phyloP scores from a whole-genome alignment of 2,329 filamentous ascomycete species.

The Apiospora pterosperma region DNA sequence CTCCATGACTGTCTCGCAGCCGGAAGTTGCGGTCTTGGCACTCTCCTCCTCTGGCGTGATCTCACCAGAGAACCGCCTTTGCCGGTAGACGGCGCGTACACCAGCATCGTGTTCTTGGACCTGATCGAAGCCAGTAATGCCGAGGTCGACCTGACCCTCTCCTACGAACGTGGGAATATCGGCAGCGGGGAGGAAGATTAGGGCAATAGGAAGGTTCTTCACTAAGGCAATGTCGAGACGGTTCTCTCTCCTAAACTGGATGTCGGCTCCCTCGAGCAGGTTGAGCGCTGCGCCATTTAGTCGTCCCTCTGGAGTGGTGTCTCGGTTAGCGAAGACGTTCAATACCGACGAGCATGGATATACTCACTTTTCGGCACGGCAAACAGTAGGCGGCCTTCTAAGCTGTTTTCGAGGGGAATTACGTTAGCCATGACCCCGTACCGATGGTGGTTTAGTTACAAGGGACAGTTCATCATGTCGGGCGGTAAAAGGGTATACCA shows the following conservation, averaged over 20 bases:
- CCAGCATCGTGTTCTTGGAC: constrained; percentile 83
- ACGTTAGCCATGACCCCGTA: constrained; percentile 29
- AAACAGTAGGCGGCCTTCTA: constrained; percentile 90
- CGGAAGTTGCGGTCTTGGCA: constrained; percentile 44
- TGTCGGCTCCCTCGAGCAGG: constrained; percentile 88
- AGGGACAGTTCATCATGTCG: background rate
- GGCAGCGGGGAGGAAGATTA: constrained; percentile 93
- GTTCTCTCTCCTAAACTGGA: constrained; percentile 93
- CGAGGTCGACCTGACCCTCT: constrained; percentile 87
- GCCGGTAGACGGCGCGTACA: constrained; percentile 46
- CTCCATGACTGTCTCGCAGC: constrained; percentile 84
- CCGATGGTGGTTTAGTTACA: background rate
- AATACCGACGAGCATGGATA: constrained; percentile 20
- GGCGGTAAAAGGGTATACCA: constrained; percentile 24
- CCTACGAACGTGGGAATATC: constrained; percentile 98
- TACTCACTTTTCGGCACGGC: constrained; percentile 94
- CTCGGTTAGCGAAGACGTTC: constrained; percentile 7
- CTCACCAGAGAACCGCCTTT: constrained; percentile 44
- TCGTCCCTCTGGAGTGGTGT: constrained; percentile 69
- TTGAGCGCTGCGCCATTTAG: constrained; percentile 86
- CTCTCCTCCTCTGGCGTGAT: constrained; percentile 39
- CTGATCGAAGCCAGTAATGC: constrained; percentile 92
- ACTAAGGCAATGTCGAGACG: constrained; percentile 96
- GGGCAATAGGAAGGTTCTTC: constrained; percentile 92
- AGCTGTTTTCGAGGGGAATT: constrained; percentile 46